Base-by-base conservation (phyloP, 1,139 yeast genomes). In the Yamadazyma dendronema region DNA sequence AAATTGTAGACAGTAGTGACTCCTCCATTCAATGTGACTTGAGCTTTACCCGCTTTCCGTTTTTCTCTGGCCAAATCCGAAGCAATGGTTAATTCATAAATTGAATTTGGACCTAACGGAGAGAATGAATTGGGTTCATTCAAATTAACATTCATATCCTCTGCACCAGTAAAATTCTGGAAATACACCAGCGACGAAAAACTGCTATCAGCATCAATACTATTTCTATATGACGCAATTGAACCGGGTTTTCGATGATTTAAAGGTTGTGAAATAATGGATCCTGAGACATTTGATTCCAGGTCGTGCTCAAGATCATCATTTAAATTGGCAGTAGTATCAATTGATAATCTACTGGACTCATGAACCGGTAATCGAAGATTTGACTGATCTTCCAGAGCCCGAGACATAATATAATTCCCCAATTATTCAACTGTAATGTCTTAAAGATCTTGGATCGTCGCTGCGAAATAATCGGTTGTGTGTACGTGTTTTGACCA, bases 81-180 rank as follows among this genome's bases (percentile, higher is more conserved):
- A 30, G 76, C 81, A 33, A 79, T 74, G 0, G 87, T 81, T 41
- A 84, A 62, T 50, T 84, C 94, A 52, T 76, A 84, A 32, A 88
- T 81, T 7, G 95, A 82, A 54, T 85, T 86, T 39, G 87, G 83
- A 0, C 94, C 94, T 47, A 85, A 60, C 1, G 90, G 88, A 10
- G 84, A 78, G 35, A 74, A 61, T 3, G 44, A 38, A 7, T 17
- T 31, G 6, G 29, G 33, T 21, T 44, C 48, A 19, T 7, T 30
- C 35, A 41, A 6, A 9, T 47, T 49, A 9, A 16, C 32, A 12
- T 24, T 30, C 35, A 41, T 7, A 9, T 47, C 50, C 11, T 50
- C 56, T 19, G 47, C 48, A 27, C 51, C 57, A 23, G 51, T 42
- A 40, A 51, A 54, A 16, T 48, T 46, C 31, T 57, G 63, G 48